Base-by-base conservation (phyloP, 805 yeast species). In the Candida cerambycidarum region DNA sequence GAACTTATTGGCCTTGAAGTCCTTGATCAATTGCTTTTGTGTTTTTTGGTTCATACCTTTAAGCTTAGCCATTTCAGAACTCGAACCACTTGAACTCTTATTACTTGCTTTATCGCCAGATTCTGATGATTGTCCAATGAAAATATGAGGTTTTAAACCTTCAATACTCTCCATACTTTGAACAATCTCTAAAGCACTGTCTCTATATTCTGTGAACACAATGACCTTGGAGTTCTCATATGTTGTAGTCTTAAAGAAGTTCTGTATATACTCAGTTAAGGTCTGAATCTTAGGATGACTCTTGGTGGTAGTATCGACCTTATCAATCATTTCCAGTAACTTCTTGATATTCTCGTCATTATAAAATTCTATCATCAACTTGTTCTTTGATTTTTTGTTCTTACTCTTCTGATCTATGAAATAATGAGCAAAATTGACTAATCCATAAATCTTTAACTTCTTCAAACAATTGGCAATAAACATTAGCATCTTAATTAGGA, bases 1-100 rank as follows among this genome's bases (percentile, higher is more conserved):
- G 55, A 79, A 78, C 1, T 63, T 71, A 6, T 96, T 97, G 0
- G 62, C 55, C 54, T 83, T 86, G 64, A 93, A 93, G 44, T 82
- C 72, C 23, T 75, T 75, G 21, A 93, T 83, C 9, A 88, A 75
- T 43, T 82, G 83, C 52, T 88, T 89, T 56, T 93, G 99, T 33
- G 78, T 74, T 54, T 85, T 86, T 56, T 93, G 99, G 28, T 79
- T 81, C 98, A 93, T 92, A 6, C 98, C 98, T 33, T 75, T 79
- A 14, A 77, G 49, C 47, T 85, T 90, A 0, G 95, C 95, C 39
- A 73, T 76, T 53, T 84, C 92, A 0, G 95, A 86, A 30, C 85
- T 80, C 0, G 78, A 76, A 4, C 9, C 18, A 27, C 81, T 59
- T 11, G 65, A 48, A 15, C 38, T 16, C 15, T 38, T 25, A 15